phyloP scores from a whole-genome alignment of 2,329 filamentous ascomycete genomes.

The Allantophomopsis lycopodina region DNA sequence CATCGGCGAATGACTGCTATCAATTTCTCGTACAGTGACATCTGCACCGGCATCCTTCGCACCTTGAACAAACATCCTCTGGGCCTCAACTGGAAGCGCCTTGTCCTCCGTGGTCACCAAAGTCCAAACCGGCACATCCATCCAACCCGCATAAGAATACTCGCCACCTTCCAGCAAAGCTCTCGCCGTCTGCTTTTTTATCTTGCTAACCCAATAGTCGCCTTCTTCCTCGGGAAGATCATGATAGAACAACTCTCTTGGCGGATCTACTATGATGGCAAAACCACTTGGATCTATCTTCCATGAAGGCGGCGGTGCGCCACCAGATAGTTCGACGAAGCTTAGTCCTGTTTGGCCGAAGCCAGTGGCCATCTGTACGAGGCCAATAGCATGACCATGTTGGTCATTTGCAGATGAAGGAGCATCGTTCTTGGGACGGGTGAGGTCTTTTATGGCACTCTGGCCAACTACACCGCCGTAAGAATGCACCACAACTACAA shows the following conservation, averaged over 20 bases:
- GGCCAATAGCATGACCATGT: conserved; percentile 21
- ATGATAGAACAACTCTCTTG: conserved; percentile 27
- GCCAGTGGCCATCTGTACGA: conserved; percentile 23
- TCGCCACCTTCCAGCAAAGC: conserved; percentile 25
- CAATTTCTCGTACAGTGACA: conserved; percentile 22
- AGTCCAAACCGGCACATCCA: conserved; percentile 19
- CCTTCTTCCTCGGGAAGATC: conserved; percentile 25
- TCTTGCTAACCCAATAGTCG: conserved; percentile 22
- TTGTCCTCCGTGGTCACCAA: conserved; percentile 24
- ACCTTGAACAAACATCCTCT: conserved; percentile 21
- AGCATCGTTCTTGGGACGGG: conserved; percentile 8
- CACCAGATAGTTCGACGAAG: conserved; percentile 23
- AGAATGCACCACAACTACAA: conserved; percentile 27
- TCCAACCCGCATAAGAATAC: conserved; percentile 13
- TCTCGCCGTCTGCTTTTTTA: conserved; percentile 23
- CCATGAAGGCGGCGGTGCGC: conserved; percentile 23
- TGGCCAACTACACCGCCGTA: conserved; percentile 25
- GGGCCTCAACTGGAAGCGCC: conserved; percentile 21
- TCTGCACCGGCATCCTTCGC: conserved; percentile 20
- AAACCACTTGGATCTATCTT: conserved; percentile 21
- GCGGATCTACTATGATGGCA: conserved; percentile 18
- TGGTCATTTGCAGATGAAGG: conserved; percentile 1
- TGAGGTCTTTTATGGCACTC: conserved; percentile 25
- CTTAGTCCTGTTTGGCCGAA: conserved; percentile 19
- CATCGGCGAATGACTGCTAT: conserved; percentile 27